phyloP scores from a whole-genome alignment of 306 rosid species.

The Quercus rubra region DNA sequence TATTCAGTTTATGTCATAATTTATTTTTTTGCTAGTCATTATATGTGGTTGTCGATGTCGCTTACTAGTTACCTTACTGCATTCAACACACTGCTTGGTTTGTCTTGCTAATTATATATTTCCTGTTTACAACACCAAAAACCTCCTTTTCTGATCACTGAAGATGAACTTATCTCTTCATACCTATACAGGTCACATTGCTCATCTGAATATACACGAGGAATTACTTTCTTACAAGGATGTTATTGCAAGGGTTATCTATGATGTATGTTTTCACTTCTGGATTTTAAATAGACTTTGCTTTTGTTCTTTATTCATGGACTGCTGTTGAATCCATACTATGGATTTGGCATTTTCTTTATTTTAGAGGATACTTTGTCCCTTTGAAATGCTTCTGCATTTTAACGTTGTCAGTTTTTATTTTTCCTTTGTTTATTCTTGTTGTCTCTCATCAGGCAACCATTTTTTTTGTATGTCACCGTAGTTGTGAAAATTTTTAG shows the following conservation, averaged over 20 bases:
- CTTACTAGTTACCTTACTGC: background rate
- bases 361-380: background rate
- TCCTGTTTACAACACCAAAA: background rate
- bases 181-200: constrained; percentile 81
- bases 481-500: background rate
- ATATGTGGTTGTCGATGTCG: background rate
- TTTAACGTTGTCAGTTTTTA: background rate
- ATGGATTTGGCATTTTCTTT: background rate
- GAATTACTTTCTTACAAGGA: constrained; percentile 81
- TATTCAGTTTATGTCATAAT: constrained; percentile 35
- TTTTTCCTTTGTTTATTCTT: background rate
- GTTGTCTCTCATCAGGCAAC: background rate
- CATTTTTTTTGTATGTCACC: background rate
- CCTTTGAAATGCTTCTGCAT: background rate
- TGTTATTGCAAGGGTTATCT: constrained; percentile 87
- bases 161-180: constrained; percentile 25
- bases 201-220: constrained; percentile 89
- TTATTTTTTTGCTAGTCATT: background rate
- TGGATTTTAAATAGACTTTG: background rate
- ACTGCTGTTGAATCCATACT: constrained; percentile 8
- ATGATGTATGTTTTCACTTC: constrained; percentile 58
- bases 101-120: background rate
- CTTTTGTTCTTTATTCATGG: constrained; percentile 4
- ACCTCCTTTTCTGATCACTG: constrained; percentile 16
- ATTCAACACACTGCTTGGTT: background rate